These are phyloP conservation scores for Diplodia intermedia DNA, from an alignment of 2,329 filamentous ascomycete species.

Conservation along the genomic window DNA sequence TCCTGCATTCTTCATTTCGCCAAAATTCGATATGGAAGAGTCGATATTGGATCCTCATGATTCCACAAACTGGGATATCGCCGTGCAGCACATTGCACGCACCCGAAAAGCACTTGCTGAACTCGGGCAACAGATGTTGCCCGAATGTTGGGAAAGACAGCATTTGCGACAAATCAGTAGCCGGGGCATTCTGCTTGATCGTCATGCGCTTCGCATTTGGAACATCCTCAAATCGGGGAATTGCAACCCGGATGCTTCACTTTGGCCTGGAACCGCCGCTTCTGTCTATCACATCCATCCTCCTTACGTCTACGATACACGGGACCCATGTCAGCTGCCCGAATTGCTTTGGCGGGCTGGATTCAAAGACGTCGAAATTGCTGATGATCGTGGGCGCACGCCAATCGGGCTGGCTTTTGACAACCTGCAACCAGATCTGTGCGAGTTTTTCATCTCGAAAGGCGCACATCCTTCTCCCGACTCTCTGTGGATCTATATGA, in stretches of 20 bases:
- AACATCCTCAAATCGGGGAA: background rate
- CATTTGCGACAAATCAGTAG: background rate
- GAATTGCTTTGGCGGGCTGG: background rate
- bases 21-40: fast-evolving
- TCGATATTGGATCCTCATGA: too few relatives aligned
- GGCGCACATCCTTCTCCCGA: background rate
- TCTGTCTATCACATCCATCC: background rate
- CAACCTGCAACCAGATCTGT: background rate
- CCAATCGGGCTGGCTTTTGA: background rate
- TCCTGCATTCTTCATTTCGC: background rate
- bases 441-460: background rate
- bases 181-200: background rate
- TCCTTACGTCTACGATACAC: background rate
- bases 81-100: background rate
- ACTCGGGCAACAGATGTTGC: background rate
- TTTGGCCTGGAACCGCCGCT: background rate
- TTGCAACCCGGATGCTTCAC: background rate
- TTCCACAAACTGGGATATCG: background rate
- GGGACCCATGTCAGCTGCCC: background rate
- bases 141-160: background rate
- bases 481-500: background rate
- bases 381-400: background rate
- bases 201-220: background rate
- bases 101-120: background rate
- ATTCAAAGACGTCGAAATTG: background rate